Evolutionary conservation across 2,329 filamentous ascomycete genomes (phyloP), one percentile per base, ranked within the genome.

Genomic region (Penicillium griseofulvum): DNA sequence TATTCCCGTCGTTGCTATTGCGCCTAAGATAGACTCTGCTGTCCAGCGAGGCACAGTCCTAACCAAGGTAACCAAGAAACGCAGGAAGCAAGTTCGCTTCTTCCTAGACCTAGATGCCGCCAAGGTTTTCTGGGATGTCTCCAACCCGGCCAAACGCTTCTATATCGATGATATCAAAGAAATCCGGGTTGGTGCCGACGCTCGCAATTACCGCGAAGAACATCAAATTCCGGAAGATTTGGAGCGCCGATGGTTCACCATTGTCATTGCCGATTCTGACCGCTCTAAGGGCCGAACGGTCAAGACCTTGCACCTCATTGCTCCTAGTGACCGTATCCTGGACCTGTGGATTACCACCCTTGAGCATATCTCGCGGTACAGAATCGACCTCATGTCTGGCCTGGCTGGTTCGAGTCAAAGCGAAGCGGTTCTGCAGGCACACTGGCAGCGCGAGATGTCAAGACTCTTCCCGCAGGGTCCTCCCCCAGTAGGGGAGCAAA

Each of bases 101-200:
- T 84, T 87, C 49, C 84, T 97, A 24, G 91, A 97, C 66, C 82
- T 88, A 24, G 88, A 93, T 67, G 84, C 88, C 1, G 92, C 89
- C 57, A 94, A 91, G 72, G 89, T 99, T 24, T 88, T 83, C 26
- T 97, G 93, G 93, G 89, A 96, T 72, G 83, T 86, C 44, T 84
- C 82, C 9, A 86, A 90, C 34, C 87, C 89, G 1, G 84, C 86
- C 24, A 97, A 97, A 71, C 86, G 85, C 50, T 88, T 99, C 61
- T 95, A 96, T 72, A 90, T 99, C 59, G 94, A 99, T 67, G 91
- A 97, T 71, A 93, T 99, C 66, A 88, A 90, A 67, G 91, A 96
- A 68, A 91, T 97, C 45, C 87, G 92, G 59, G 85, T 87, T 33
- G 91, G 90, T 17, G 83, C 83, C 12, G 90, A 97, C 69, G 90